phyloP scores from a whole-genome alignment of 192 early-diverging fungal genomes.

The Rhizoclosmatium globosum region DNA sequence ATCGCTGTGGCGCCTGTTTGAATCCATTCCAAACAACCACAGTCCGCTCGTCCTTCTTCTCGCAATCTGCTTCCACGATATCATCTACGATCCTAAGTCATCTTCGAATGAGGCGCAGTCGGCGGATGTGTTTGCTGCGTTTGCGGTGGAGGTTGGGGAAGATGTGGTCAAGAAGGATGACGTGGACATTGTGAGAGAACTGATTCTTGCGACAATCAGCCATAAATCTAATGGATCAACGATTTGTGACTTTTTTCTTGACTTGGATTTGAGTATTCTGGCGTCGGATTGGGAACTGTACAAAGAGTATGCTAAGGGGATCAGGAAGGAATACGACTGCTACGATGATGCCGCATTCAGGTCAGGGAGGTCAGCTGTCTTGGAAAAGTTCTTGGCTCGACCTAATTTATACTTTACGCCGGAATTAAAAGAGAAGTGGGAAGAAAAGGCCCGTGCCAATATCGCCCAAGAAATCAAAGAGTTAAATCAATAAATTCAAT shows the following conservation, averaged over 20 bases:
- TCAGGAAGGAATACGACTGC: not conserved
- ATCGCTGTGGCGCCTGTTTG: not conserved
- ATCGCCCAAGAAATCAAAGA: not conserved
- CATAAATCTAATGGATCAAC: not conserved
- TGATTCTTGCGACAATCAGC: not conserved
- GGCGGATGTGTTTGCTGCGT: not conserved
- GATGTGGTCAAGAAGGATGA: not conserved
- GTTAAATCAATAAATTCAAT: not conserved
- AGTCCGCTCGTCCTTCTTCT: not conserved
- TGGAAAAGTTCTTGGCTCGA: not conserved
- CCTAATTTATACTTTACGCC: not conserved
- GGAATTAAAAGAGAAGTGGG: not conserved
- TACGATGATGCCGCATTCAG: not conserved
- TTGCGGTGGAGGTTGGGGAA: not conserved
- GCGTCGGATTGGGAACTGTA: not conserved
- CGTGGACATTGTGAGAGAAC: not conserved
- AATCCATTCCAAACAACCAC: not conserved
- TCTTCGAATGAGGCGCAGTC: not conserved
- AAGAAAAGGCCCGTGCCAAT: not conserved
- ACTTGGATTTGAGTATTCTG: slow-evolving; percentile 13
- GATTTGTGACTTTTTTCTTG: not conserved
- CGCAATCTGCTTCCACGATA: slow-evolving; percentile 17
- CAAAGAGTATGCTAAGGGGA: not conserved
- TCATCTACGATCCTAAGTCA: slow-evolving; percentile 6
- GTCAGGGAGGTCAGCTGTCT: not conserved